Conservation (phyloP, 345 rosid species). For the Rhizophora apiculata region DNA sequence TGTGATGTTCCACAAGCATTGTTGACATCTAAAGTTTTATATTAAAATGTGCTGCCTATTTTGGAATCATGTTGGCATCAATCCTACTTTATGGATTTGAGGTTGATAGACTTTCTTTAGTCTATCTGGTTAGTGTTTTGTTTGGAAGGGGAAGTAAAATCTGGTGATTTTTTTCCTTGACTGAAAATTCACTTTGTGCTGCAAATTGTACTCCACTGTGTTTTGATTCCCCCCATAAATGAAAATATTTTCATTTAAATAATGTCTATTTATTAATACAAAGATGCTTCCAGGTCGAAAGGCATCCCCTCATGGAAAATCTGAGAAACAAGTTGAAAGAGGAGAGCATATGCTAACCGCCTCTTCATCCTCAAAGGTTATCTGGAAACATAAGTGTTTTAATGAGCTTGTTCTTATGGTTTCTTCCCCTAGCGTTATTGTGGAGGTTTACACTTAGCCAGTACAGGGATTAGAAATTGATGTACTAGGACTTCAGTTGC, state of each 20-base stretch:
- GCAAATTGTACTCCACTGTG: not conserved
- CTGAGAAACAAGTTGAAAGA: conserved; percentile 44
- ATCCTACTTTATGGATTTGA: too few relatives aligned
- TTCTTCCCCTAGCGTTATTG: not conserved
- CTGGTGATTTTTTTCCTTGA: too few relatives aligned
- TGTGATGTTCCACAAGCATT: too few relatives aligned
- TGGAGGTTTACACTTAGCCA: not conserved
- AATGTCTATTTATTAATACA: conserved; percentile 23
- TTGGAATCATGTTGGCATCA: too few relatives aligned
- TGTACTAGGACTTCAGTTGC: too few relatives aligned
- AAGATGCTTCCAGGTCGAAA: conserved; percentile 46
- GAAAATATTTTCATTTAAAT: conserved; percentile 1
- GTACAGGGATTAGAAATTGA: not conserved
- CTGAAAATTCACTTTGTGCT: too few relatives aligned
- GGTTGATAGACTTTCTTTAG: too few relatives aligned
- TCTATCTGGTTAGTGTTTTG: too few relatives aligned
- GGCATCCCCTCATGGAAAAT: conserved; percentile 32
- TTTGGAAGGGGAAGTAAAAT: too few relatives aligned
- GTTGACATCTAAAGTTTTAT: too few relatives aligned
- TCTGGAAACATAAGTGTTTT: conserved; percentile 10
- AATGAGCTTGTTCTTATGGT: not conserved
- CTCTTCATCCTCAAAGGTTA: conserved; percentile 48
- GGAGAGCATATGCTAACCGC: conserved; percentile 37
- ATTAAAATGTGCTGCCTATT: too few relatives aligned
- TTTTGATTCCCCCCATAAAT: not conserved